A percentile compares a stretch with the other conserved stretches of the same genome.
phyloP scores from a whole-genome alignment of 1,284 basidiomycete genomes.

The Acaromyces ingoldii region DNA sequence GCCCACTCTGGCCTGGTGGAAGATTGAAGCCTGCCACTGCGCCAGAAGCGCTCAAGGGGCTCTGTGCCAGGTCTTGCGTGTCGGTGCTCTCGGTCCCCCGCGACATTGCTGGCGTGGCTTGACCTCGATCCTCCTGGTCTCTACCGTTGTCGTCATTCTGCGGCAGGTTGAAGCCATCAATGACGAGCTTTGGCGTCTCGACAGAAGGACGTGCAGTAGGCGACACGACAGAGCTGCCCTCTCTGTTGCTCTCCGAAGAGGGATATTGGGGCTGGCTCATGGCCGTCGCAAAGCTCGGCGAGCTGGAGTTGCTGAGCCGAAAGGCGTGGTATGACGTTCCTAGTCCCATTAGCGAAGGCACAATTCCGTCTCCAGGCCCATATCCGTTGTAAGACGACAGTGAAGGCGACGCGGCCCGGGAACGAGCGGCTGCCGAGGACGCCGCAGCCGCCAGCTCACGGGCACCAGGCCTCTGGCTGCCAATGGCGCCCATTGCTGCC shows the following conservation, averaged over 20 bases:
- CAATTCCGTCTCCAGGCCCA: background rate
- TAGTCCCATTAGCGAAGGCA: constrained; percentile 2
- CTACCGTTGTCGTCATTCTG: background rate
- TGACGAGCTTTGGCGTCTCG: constrained; percentile 3
- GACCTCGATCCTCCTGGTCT: background rate
- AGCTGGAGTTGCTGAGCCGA: background rate
- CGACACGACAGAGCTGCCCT: background rate
- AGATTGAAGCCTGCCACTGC: no score
- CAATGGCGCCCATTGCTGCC: background rate
- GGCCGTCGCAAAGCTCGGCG: constrained; percentile 1
- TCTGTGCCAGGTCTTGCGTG: background rate
- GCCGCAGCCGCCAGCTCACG: constrained; percentile 2
- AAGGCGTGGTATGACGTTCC: constrained; percentile 1
- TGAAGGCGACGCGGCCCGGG: background rate
- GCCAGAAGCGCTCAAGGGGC: background rate
- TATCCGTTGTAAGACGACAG: background rate
- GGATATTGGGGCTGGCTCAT: no score
- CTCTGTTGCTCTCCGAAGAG: background rate
- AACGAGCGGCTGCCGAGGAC: background rate
- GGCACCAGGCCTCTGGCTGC: background rate
- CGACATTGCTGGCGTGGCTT: background rate
- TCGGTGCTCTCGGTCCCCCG: background rate
- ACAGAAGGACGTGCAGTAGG: background rate
- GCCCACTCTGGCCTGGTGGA: background rate
- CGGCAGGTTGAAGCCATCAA: background rate